Base-by-base conservation (phyloP, 495 filamentous ascomycete genomes). In the Lineolata rhizophorae region DNA sequence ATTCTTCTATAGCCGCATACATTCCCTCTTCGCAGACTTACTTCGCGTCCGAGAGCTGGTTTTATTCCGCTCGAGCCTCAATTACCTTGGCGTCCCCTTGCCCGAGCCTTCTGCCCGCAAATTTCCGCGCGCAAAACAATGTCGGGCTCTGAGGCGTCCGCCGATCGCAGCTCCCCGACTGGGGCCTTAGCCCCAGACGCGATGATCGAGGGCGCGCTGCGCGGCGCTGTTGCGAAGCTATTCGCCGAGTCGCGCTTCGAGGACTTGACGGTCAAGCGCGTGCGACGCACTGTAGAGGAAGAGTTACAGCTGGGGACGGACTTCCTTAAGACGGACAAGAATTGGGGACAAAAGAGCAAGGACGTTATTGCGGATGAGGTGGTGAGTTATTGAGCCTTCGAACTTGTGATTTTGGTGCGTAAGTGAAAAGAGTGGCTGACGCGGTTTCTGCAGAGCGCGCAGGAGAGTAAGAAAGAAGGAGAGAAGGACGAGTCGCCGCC, bases 321-420 rank as follows among this genome's bases (percentile, higher is more conserved):
- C 0, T 92, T 78, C 43, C 70, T 91, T 44, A 78, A 71, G 41
- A 49, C 35, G 16, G 50, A 65, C 26, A 49, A 41, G 2, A 48
- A 61, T 12, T 94, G 85, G 87, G 90, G 87, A 43, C 47, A 55
- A n/a, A 64, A 62, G 41, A 90, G 80, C 52, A 81, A 90, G 35
- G 42, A 60, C 12, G 46, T 90, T 18, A 80, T 94, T 34, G 60
- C 64, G 36, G 58, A 65, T 11, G 65, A 70, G 49, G 64, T 76
- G 33, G 84, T 91, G 60, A 45, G 70, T 57, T 30, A 9, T 10
- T 8, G 8, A 25, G 12, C 12, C 22, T 25, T 8, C 22, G 11
- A 17, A 18, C n/a, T 29, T n/a, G n/a, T 39, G 14, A 35, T 15
- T 29, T 11, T 14, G 2, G n/a, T 13, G 9, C 11, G 39, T 15